These are phyloP conservation scores for Bacterosira constricta DNA, from an alignment of 108 stramenopile species.

Conservation along the genomic window DNA sequence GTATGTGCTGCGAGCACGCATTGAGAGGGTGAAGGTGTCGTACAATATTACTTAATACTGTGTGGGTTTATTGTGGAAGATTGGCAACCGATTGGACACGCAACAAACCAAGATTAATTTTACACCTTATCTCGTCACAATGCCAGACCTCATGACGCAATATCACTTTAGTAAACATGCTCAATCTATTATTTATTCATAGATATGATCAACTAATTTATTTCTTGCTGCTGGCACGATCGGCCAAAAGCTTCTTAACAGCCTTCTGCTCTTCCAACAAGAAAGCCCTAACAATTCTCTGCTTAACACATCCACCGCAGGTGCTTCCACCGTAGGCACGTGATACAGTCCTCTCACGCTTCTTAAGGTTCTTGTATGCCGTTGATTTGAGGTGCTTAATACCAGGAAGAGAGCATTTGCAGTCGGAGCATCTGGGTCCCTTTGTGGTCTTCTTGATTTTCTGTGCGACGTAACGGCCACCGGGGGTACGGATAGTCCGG, in stretches of 20 bases:
- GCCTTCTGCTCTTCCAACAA: slow-evolving; percentile 99
- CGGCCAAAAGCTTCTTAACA: slow-evolving; percentile 97
- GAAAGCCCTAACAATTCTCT: slow-evolving; percentile 97
- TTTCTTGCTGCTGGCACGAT: slow-evolving; percentile 68
- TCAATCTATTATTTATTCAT: slow-evolving; percentile 53
- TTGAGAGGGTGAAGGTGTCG: too few relatives aligned
- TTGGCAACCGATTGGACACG: too few relatives aligned
- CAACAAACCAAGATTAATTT: too few relatives aligned
- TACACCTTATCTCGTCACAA: too few relatives aligned
- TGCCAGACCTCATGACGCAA: too few relatives aligned
- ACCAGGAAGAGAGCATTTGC: slow-evolving; percentile 83
- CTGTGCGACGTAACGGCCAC: slow-evolving; percentile 88
- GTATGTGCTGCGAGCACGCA: too few relatives aligned
- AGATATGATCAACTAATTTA: too few relatives aligned
- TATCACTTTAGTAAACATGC: slow-evolving; percentile 37
- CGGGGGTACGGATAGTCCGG: slow-evolving; percentile 87
- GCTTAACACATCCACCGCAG: slow-evolving; percentile 91
- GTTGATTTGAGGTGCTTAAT: slow-evolving; percentile 81
- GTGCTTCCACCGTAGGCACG: slow-evolving; percentile 96
- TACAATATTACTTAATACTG: too few relatives aligned
- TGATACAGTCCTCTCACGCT: slow-evolving; percentile 97
- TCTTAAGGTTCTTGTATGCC: slow-evolving; percentile 80
- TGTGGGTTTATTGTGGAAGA: too few relatives aligned
- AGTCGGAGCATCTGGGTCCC: slow-evolving; percentile 95
- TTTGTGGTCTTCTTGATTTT: slow-evolving; percentile 90